These are phyloP conservation scores for Lithohypha guttulata DNA, from an alignment of 2,329 filamentous ascomycete genomes.

Conservation along the genomic window DNA sequence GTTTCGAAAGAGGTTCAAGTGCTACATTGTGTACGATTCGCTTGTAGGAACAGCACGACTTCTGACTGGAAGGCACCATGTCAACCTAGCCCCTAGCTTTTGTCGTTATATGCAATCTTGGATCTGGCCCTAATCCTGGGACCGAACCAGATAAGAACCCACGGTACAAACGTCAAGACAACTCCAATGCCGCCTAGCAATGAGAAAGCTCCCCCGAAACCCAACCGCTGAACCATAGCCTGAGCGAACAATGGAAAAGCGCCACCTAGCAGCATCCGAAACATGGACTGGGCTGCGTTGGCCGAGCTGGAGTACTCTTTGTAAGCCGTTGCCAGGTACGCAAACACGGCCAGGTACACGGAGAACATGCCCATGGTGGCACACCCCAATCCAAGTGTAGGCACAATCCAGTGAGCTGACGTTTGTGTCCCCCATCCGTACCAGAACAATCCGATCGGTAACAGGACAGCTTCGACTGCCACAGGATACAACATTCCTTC, in stretches of 20 bases:
- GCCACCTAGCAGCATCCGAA: conserved; percentile 36
- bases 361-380: conserved; percentile 33
- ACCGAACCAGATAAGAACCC: conserved; percentile 34
- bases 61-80: no score
- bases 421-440: conserved; percentile 27
- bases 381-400: conserved; percentile 25
- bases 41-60: no score
- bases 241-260: conserved; percentile 37
- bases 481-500: conserved; percentile 35
- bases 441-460: conserved; percentile 28
- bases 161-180: conserved; percentile 30
- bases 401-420: conserved; percentile 27
- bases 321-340: conserved; percentile 40
- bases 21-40: no score
- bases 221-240: conserved; percentile 30
- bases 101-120: no score
- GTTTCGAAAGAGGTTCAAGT: no score
- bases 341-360: conserved; percentile 39
- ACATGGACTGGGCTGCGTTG: conserved; percentile 36
- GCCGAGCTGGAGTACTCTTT: conserved; percentile 39
- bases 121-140: conserved; percentile 30
- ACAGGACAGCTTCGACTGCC: conserved; percentile 37
- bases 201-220: conserved; percentile 34
- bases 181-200: conserved; percentile 35
- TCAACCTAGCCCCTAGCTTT: no score